Conservation (phyloP, 352 stramenopile genomes). For the Pythium guiyangense region DNA sequence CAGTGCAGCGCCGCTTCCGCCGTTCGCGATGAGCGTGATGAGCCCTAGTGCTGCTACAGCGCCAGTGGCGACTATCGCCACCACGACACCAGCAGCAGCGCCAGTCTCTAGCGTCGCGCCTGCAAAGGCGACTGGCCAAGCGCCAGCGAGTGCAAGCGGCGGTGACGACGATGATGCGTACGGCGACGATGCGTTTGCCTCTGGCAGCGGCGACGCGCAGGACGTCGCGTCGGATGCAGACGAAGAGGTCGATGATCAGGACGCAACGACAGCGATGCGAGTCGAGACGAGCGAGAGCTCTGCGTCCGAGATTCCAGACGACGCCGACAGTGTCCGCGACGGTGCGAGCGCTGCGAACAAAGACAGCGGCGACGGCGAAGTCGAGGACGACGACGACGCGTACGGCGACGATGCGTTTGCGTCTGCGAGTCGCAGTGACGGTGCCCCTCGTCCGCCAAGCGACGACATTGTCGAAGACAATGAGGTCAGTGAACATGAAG, state of each 20-base stretch:
- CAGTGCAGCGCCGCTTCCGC: no score
- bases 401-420: background rate
- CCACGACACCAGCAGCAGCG: no score
- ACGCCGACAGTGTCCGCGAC: background rate
- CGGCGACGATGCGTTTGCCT: constrained; percentile 10
- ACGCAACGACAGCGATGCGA: background rate
- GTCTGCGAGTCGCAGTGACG: background rate
- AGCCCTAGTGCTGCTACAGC: no score
- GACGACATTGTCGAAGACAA: background rate
- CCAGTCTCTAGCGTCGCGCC: no score
- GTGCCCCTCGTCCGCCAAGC: background rate
- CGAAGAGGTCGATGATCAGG: background rate
- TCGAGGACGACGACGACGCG: background rate
- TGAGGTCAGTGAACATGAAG: background rate
- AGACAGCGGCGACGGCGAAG: background rate
- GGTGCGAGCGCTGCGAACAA: no score
- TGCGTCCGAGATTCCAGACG: background rate
- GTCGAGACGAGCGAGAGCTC: no score
- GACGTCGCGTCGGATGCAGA: background rate
- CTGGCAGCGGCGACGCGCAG: background rate
- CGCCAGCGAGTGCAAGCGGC: no score
- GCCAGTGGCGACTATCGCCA: no score
- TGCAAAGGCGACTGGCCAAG: no score
- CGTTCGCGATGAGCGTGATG: no score
- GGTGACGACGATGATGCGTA: constrained; percentile 5